Conservation (phyloP, 306 rosid genomes). For the Vigna radiata region DNA sequence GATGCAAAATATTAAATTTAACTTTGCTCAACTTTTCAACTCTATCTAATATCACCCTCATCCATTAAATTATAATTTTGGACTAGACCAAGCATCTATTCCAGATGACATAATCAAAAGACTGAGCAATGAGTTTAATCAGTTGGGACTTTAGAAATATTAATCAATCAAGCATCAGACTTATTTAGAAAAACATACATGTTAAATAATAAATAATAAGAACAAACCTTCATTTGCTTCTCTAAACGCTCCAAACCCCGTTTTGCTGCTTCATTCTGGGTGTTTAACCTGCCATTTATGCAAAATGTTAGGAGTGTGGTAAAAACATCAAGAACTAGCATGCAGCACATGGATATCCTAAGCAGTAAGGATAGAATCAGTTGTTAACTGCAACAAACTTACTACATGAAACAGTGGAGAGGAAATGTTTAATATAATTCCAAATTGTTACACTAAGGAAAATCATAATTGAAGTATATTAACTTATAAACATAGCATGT, state of each 20-base stretch:
- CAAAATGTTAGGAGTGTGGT: constrained; percentile 35
- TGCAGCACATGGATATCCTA: constrained; percentile 29
- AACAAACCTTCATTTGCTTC: constrained; percentile 92
- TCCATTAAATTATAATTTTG: constrained; percentile 3
- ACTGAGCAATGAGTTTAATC: constrained; percentile 14
- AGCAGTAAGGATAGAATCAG: background rate
- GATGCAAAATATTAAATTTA: constrained; percentile 41
- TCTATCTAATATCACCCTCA: background rate
- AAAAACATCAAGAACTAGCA: constrained; percentile 31
- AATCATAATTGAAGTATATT: background rate
- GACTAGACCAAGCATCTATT: constrained; percentile 27
- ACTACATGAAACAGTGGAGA: background rate
- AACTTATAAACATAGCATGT: background rate
- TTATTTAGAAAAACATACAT: background rate
- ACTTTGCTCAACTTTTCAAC: constrained; percentile 22
- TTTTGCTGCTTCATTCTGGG: constrained; percentile 94
- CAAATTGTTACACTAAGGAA: background rate
- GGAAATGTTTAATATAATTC: background rate
- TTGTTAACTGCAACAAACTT: background rate
- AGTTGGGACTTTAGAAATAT: constrained; percentile 33
- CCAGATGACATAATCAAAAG: constrained; percentile 29
- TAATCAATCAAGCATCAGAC: constrained; percentile 26
- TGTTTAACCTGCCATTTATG: constrained; percentile 76
- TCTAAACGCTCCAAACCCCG: constrained; percentile 95
- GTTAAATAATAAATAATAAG: constrained; percentile 4